Percentiles rank a stretch among this genome's conserved stretches.
Evolutionary conservation across 148 eudicot species (phyloP).

Genomic region (Oxyria digyna): DNA sequence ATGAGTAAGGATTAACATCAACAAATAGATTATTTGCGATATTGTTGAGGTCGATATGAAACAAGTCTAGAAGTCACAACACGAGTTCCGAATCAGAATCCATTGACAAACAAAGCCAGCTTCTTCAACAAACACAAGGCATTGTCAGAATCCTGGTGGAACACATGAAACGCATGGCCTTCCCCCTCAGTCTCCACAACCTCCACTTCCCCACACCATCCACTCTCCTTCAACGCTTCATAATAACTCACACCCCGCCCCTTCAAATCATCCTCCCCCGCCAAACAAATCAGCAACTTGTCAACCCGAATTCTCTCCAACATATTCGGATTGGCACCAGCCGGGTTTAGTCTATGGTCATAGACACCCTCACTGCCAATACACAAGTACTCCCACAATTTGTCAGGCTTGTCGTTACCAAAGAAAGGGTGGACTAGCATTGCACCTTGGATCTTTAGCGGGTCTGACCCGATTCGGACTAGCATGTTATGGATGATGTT

Average conservation of each 20-base stretch:
- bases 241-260: slow-evolving; percentile 20
- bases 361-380: slow-evolving; percentile 11
- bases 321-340: slow-evolving; percentile 11
- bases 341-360: slow-evolving; percentile 26
- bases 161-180: slow-evolving; percentile 27
- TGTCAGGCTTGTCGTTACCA: slow-evolving; percentile 16
- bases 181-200: slow-evolving; percentile 23
- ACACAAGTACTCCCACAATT: slow-evolving; percentile 19
- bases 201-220: slow-evolving; percentile 23
- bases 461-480: slow-evolving; percentile 12
- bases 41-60: no score
- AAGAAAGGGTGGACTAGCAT: slow-evolving; percentile 25
- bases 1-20: no score
- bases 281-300: slow-evolving; percentile 23
- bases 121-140: slow-evolving; percentile 17
- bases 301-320: slow-evolving; percentile 8
- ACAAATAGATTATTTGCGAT: no score
- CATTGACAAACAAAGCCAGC: slow-evolving; percentile 13
- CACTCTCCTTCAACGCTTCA: slow-evolving; percentile 21
- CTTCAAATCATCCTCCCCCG: slow-evolving; percentile 22
- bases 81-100: not conserved
- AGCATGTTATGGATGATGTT: slow-evolving; percentile 33
- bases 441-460: not conserved
- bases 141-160: slow-evolving; percentile 17
- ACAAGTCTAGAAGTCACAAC: no score